Evolutionary conservation across 1,139 yeast species (phyloP).

Genomic region (Candida mesenterica): DNA sequence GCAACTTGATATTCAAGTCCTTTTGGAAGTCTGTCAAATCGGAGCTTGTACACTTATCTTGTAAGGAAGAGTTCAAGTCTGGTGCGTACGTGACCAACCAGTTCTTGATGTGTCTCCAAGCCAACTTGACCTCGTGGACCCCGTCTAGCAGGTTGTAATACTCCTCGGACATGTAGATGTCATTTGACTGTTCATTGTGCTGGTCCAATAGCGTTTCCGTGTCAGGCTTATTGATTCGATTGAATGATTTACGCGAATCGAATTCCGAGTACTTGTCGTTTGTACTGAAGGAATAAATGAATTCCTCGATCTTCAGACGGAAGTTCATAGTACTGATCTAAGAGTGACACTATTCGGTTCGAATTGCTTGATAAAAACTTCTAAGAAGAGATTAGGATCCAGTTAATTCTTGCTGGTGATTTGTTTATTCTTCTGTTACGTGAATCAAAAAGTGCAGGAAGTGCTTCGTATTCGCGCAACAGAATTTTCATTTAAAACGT

Average conservation of each 20-base stretch:
- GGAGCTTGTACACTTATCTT: conserved; percentile 61
- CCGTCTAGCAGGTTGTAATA: conserved; percentile 31
- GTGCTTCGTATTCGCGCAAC: no score
- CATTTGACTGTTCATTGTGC: conserved; percentile 26
- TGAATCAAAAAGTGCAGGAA: no score
- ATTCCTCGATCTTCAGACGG: conserved; percentile 43
- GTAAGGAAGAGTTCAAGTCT: conserved; percentile 55
- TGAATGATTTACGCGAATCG: conserved; percentile 51
- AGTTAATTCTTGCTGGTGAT: no score
- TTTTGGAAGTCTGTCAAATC: conserved; percentile 65
- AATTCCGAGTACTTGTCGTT: conserved; percentile 69
- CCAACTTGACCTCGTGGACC: conserved; percentile 59
- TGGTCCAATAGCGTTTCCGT: conserved; percentile 34
- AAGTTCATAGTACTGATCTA: no score
- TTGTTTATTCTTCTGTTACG: no score
- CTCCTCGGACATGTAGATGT: conserved; percentile 15
- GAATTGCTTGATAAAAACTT: no score
- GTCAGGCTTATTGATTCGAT: conserved; percentile 44
- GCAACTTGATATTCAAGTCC: conserved; percentile 57
- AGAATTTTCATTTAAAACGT: no score
- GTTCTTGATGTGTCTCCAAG: conserved; percentile 68
- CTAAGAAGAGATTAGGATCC: no score
- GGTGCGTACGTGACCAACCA: conserved; percentile 58
- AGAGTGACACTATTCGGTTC: no score
- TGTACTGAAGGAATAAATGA: conserved; percentile 63